Evolutionary conservation across 345 rosid genomes (phyloP), one percentile per base, ranked within the genome.

Genomic region (Brassica rapa): DNA sequence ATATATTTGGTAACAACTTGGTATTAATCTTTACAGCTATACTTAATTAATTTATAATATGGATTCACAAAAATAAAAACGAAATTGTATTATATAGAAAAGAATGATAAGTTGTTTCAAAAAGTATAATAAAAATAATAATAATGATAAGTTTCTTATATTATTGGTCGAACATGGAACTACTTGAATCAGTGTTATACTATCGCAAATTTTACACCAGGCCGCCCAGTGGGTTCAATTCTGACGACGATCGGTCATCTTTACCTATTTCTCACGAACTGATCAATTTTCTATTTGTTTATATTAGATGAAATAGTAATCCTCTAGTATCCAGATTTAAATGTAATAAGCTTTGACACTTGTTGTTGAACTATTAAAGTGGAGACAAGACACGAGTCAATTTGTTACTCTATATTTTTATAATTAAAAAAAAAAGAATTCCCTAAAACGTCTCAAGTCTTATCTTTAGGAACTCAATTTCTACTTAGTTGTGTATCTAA

Each of bases 301-400:
- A 37, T 11, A 43, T 23, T 6, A 43, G 5, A 66, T 3, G 33
- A 66, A 23, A 41, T 24, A 39, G 35, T 43, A 6, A 41, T 14
- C 33, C 23, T 67, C 6, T 43, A 23, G 3, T 41, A 43, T 65
- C 37, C 37, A 30, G 10, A 4, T 35, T 32, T 43, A 8, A 76
- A 46, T 60, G 11, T 19, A 19, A 32, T 55, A 70, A 35, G 32
- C 14, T 35, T 55, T 23, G 65, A 27, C 65, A 27, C 16, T 55
- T 32, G 63, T 53, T 30, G 49, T 57, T 23, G 35, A 56, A 11
- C 32, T 32, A 69, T 46, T 61, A 23, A 62, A 61, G 53, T 62
- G 29, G 46, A 46, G 74, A 60, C 62, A 46, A 35, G 80, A 69
- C 70, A 69, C 41, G 55, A 77, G 80, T 77, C 75, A 77, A 77